Percentiles rank a stretch among this genome's conserved stretches.
Evolutionary conservation across 1,284 basidiomycete species (phyloP).

Genomic region (Chondrostereum purpureum): DNA sequence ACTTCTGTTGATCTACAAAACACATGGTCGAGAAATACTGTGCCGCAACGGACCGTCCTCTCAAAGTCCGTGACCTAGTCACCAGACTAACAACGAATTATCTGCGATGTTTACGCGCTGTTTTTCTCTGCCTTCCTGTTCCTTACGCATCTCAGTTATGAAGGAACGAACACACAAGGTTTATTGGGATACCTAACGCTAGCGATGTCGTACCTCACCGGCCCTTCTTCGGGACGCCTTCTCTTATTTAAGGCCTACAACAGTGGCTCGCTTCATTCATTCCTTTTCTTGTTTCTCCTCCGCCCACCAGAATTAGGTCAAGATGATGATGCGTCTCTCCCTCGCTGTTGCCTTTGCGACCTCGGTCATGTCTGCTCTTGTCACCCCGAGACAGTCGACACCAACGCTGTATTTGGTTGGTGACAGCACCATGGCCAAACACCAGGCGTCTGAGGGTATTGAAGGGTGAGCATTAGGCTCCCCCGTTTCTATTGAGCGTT

Average conservation of each 20-base stretch:
- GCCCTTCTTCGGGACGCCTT: neutral
- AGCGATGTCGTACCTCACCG: neutral
- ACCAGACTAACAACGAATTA: neutral
- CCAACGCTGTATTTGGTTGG: conserved; percentile 7
- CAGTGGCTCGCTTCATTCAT: neutral
- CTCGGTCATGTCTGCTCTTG: neutral
- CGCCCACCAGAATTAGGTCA: neutral
- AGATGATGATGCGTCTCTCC: neutral
- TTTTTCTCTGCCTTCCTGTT: neutral
- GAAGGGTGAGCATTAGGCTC: neutral
- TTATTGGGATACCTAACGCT: neutral
- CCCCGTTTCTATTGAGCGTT: neutral
- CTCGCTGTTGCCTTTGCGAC: neutral
- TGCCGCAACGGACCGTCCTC: neutral
- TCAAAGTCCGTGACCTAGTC: neutral
- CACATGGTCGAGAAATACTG: neutral
- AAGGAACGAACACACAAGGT: neutral
- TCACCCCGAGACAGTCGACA: neutral
- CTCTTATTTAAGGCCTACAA: neutral
- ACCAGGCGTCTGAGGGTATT: conserved; percentile 1
- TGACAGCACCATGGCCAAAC: conserved; percentile 7
- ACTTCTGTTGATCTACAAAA: neutral
- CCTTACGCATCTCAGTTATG: neutral
- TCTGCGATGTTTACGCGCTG: neutral
- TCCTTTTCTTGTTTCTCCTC: neutral